Conservation (phyloP, 176 grass and related monocot species). For the Guadua angustifolia region DNA sequence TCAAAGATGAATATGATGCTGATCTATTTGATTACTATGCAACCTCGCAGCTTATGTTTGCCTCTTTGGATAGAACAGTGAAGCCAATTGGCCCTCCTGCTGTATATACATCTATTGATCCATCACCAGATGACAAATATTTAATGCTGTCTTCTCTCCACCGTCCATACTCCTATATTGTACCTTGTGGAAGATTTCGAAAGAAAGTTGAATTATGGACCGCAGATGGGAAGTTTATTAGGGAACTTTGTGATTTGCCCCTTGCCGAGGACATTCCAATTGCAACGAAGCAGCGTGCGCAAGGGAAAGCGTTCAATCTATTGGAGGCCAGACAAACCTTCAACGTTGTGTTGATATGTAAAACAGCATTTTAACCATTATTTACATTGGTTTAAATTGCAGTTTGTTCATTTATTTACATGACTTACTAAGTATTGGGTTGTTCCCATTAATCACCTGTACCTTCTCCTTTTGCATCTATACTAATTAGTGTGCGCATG, state of each 20-base stretch:
- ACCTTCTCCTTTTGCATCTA: neutral
- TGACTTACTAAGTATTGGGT: neutral
- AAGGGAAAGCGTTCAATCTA: conserved; percentile 91
- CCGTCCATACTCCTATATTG: conserved; percentile 91
- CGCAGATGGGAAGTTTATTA: conserved; percentile 72
- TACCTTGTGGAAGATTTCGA: conserved; percentile 88
- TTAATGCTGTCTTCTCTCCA: conserved; percentile 81
- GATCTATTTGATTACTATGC: conserved; percentile 95
- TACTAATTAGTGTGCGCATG: neutral
- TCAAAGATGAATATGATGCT: conserved; percentile 94
- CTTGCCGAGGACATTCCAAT: conserved; percentile 99
- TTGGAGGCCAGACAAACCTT: conserved; percentile 95
- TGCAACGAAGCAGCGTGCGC: conserved; percentile 75
- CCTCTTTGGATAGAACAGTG: conserved; percentile 81
- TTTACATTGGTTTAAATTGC: neutral
- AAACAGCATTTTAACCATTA: conserved; percentile 21
- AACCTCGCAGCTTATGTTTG: conserved; percentile 78
- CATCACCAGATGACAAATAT: conserved; percentile 93
- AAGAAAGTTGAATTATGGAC: conserved; percentile 96
- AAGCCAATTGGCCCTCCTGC: conserved; percentile 74
- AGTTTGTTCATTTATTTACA: neutral
- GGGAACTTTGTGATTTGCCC: conserved; percentile 92
- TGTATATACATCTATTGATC: conserved; percentile 95
- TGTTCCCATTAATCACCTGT: neutral
- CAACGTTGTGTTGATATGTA: conserved; percentile 83